Evolutionary conservation across 352 stramenopile species (phyloP).

Genomic region (Pythium dissimile): DNA sequence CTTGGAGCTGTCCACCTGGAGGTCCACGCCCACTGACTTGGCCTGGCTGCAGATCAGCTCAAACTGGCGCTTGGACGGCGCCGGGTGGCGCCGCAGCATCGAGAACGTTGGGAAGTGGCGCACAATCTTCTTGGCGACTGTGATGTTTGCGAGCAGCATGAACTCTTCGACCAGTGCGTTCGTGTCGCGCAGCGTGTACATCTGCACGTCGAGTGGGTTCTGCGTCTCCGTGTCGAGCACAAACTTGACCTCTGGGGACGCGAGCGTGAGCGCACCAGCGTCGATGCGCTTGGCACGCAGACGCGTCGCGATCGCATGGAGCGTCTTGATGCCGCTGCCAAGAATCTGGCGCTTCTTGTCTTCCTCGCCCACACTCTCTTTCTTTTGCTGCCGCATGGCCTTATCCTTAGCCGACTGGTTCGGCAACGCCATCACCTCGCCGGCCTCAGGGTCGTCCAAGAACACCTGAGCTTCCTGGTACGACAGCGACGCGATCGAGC

Average conservation of each 20-base stretch:
- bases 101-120: slow-evolving; percentile 94
- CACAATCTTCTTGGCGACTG: slow-evolving; percentile 94
- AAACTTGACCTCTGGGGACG: slow-evolving; percentile 96
- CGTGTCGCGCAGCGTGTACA: slow-evolving; percentile 94
- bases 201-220: slow-evolving; percentile 97
- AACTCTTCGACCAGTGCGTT: slow-evolving; percentile 99
- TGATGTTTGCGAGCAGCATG: slow-evolving; percentile 99
- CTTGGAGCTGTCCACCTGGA: slow-evolving; percentile 77
- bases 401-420: background rate
- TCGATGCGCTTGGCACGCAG: slow-evolving; percentile 93
- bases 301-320: slow-evolving; percentile 89
- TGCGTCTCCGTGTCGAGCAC: slow-evolving; percentile 98
- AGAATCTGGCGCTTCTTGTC: slow-evolving; percentile 53
- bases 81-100: slow-evolving; percentile 93
- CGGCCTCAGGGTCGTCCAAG: slow-evolving; percentile 86
- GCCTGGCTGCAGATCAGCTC: slow-evolving; percentile 81
- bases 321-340: slow-evolving; percentile 85
- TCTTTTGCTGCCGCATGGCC: slow-evolving; percentile 33
- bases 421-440: slow-evolving; percentile 32
- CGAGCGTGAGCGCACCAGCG: slow-evolving; percentile 95
- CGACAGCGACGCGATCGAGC: slow-evolving; percentile 93
- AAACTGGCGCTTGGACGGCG: slow-evolving; percentile 94
- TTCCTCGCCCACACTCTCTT: too few species aligned
- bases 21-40: slow-evolving; percentile 73
- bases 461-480: slow-evolving; percentile 97